Evolutionary conservation across 176 grass and related monocot species (phyloP).

Genomic region (Avena atlantica): DNA sequence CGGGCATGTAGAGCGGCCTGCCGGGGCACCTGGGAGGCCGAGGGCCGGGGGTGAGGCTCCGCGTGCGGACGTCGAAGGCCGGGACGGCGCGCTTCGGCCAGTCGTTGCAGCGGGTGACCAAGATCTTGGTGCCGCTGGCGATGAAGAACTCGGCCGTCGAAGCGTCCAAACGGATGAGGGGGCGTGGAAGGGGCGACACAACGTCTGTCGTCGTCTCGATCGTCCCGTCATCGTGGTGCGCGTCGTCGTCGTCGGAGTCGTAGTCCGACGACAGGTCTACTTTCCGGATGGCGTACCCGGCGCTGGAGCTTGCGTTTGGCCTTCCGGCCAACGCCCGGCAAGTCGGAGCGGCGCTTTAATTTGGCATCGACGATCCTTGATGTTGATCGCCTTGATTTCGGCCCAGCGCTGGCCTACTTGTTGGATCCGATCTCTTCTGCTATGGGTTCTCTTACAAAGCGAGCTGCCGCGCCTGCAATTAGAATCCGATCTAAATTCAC

Average conservation of each 20-base stretch:
- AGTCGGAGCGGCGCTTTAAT: neutral
- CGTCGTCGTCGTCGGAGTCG: neutral
- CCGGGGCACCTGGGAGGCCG: neutral
- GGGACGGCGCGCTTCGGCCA: neutral
- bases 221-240: neutral
- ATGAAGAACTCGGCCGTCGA: neutral
- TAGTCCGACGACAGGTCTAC: neutral
- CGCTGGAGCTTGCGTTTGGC: neutral
- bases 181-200: neutral
- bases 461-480: neutral
- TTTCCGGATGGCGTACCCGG: neutral
- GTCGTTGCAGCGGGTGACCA: neutral
- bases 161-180: neutral
- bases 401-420: neutral
- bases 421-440: neutral
- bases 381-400: neutral
- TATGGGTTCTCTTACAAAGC: neutral
- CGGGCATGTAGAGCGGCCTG: neutral
- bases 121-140: slow-evolving; percentile 17
- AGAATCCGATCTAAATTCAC: neutral
- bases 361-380: neutral
- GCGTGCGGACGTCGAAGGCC: neutral
- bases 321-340: neutral
- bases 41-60: neutral
- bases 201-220: neutral